Conservation (phyloP, 345 rosid genomes). For the Syzygium jambos region DNA sequence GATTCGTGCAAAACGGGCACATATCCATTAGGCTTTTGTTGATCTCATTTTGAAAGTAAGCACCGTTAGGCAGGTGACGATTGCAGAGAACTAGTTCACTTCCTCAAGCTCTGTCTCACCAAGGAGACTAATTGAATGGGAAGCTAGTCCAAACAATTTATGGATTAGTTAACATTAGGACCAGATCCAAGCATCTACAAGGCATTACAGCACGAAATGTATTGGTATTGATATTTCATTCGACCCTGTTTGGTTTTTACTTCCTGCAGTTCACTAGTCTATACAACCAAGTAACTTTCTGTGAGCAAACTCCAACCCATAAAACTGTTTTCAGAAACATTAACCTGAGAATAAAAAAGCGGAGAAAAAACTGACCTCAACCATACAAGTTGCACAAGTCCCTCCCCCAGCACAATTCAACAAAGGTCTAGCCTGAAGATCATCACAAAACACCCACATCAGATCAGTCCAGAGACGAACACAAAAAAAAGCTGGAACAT, state of each 20-base stretch:
- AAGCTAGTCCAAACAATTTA: background rate
- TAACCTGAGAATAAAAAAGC: background rate
- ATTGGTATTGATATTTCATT: background rate
- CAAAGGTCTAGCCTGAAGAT: slow-evolving; percentile 50
- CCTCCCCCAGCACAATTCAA: slow-evolving; percentile 90
- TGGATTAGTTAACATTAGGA: background rate
- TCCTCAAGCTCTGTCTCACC: background rate
- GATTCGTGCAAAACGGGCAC: background rate
- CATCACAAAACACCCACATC: background rate
- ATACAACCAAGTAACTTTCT: background rate
- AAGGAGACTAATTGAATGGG: background rate
- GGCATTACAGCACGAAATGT: background rate
- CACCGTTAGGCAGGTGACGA: background rate
- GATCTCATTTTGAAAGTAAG: background rate
- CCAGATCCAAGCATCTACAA: background rate
- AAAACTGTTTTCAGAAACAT: background rate
- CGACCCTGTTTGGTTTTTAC: background rate
- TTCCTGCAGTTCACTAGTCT: background rate
- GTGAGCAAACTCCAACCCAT: background rate
- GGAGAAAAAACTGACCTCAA: slow-evolving; percentile 42
- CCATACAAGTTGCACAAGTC: slow-evolving; percentile 87
- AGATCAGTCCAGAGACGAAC: background rate
- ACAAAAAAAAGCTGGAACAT: background rate
- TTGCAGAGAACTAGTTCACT: background rate
- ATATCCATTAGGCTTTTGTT: background rate